Evolutionary conservation across 2,329 filamentous ascomycete genomes (phyloP).

Genomic region (Colletotrichum liaoningense): DNA sequence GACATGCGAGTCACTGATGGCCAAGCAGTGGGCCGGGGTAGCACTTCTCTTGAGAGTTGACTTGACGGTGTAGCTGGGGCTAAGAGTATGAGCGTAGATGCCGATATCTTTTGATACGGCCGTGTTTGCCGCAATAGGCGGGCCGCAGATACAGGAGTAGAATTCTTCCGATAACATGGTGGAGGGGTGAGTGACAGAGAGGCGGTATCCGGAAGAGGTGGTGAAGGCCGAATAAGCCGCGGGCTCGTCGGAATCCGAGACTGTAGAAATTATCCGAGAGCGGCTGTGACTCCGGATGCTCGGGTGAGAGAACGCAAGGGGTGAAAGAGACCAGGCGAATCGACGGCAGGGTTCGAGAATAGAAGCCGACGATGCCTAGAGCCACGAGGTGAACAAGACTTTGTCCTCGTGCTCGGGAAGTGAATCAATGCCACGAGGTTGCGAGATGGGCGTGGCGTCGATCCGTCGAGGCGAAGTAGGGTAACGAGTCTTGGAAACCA

Average conservation of each 20-base stretch:
- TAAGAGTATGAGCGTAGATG: conserved; percentile 86
- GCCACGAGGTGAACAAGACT: conserved; percentile 6
- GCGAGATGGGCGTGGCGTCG: not conserved
- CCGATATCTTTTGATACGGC: conserved; percentile 81
- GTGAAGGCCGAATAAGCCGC: not conserved
- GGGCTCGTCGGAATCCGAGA: conserved; percentile 9
- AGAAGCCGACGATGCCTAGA: not conserved
- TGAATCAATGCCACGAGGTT: conserved; percentile 20
- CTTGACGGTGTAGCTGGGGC: conserved; percentile 80
- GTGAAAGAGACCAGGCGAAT: not conserved
- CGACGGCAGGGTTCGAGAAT: conserved; percentile 5
- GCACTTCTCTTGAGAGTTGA: conserved; percentile 93
- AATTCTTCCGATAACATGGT: conserved; percentile 71
- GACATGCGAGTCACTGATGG: conserved; percentile 83
- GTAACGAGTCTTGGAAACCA: conserved; percentile 20
- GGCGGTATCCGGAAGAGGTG: conserved; percentile 3
- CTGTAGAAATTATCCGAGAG: conserved; percentile 11
- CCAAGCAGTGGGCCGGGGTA: conserved; percentile 81
- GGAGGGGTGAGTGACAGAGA: not conserved
- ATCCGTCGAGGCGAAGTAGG: not conserved
- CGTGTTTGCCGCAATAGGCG: conserved; percentile 70
- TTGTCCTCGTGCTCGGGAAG: not conserved
- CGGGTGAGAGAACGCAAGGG: conserved; percentile 22
- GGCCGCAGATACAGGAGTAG: conserved; percentile 68
- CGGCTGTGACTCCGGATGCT: conserved; percentile 4